These are phyloP conservation scores for Triadica sebifera DNA, from an alignment of 345 rosid species.

Conservation along the genomic window DNA sequence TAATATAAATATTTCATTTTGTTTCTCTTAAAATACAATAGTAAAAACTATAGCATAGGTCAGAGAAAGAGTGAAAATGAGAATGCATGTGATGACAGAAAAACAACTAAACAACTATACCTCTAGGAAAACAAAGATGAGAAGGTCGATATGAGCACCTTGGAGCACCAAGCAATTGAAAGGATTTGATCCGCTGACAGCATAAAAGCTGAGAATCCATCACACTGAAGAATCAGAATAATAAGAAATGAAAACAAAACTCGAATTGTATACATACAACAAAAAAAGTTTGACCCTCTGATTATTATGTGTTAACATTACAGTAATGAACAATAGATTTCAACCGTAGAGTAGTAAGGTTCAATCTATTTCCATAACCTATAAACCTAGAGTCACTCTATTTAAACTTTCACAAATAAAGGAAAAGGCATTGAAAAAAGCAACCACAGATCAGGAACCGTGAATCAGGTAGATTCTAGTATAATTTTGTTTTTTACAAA, in stretches of 20 bases:
- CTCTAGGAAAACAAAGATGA: slow-evolving; percentile 6
- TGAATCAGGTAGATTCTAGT: neutral
- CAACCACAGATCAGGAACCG: neutral
- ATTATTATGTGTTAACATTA: neutral
- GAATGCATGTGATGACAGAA: neutral
- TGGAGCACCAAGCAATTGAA: neutral
- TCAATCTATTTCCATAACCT: neutral
- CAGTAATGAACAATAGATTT: neutral
- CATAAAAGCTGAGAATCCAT: slow-evolving; percentile 26
- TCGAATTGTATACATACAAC: neutral
- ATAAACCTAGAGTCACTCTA: neutral
- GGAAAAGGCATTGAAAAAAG: neutral
- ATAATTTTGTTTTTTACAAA: neutral
- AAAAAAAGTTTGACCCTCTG: too few relatives aligned
- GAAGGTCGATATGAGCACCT: neutral
- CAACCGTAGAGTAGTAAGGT: neutral
- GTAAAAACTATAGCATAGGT: neutral
- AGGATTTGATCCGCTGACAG: slow-evolving; percentile 12
- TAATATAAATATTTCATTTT: neutral
- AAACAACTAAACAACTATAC: neutral
- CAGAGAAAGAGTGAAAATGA: neutral
- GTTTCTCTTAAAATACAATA: neutral
- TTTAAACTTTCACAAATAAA: neutral
- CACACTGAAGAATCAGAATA: neutral
- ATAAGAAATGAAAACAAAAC: neutral